These are phyloP conservation scores for Fusarium penzigii DNA, from an alignment of 2,329 filamentous ascomycete species.

Conservation along the genomic window DNA sequence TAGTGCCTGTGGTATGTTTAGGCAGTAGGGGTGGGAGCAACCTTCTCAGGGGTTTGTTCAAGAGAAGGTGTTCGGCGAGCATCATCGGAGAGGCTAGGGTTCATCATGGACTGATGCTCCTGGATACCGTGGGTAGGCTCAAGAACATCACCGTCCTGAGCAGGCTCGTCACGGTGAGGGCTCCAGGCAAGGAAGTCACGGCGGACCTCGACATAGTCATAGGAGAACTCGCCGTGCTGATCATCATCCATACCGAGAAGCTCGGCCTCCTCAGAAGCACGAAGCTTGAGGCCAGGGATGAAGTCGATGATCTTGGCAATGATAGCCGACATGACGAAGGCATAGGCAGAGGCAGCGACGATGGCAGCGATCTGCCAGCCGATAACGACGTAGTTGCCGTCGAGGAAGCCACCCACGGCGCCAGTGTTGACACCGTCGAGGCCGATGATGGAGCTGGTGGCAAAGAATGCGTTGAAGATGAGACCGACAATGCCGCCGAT, in stretches of 20 bases:
- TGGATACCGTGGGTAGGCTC: conserved; percentile 71
- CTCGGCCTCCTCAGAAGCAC: conserved; percentile 79
- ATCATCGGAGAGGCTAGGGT: conserved; percentile 31
- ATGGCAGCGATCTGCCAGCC: conserved; percentile 83
- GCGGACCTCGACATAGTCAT: conserved; percentile 87
- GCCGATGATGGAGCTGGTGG: conserved; percentile 68
- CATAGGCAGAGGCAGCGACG: conserved; percentile 63
- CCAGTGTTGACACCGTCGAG: conserved; percentile 76
- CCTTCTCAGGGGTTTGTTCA: conserved; percentile 14
- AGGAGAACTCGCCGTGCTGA: conserved; percentile 86
- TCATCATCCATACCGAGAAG: conserved; percentile 88
- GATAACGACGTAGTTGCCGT: conserved; percentile 72
- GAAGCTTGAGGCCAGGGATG: conserved; percentile 76
- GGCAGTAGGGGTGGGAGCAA: conserved; percentile 15
- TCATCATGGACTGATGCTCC: conserved; percentile 55
- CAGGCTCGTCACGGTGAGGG: conserved; percentile 68
- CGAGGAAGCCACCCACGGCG: conserved; percentile 68
- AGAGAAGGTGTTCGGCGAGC: conserved; percentile 26
- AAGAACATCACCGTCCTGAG: conserved; percentile 57
- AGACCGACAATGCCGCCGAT: conserved; percentile 69
- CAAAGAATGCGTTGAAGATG: conserved; percentile 74
- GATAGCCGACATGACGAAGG: conserved; percentile 72
- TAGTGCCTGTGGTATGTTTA: neutral
- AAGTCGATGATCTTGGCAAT: conserved; percentile 75
- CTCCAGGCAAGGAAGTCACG: conserved; percentile 89